Conservation (phyloP, 2,329 filamentous ascomycete species). For the Leptographium lundbergii region DNA sequence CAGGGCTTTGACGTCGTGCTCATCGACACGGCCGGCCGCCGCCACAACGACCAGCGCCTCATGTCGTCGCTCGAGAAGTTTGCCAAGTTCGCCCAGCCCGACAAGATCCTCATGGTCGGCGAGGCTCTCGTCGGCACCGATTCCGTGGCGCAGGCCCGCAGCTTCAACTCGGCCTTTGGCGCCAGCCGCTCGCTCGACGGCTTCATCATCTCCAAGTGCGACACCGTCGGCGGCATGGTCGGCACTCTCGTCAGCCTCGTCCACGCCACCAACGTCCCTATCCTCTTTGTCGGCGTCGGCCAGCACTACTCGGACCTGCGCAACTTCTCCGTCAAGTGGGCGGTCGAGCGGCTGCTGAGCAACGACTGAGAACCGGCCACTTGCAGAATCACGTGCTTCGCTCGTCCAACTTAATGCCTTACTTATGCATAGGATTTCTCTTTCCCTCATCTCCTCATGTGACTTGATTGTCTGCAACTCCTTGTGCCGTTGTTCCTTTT, state of each 20-base stretch:
- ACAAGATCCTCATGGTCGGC: slow-evolving; percentile 96
- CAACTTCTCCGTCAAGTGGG: slow-evolving; percentile 58
- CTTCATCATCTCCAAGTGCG: slow-evolving; percentile 97
- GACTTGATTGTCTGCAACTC: background rate
- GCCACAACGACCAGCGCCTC: slow-evolving; percentile 89
- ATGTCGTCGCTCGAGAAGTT: slow-evolving; percentile 98
- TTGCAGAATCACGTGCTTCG: background rate
- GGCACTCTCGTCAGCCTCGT: slow-evolving; percentile 92
- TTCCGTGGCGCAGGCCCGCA: slow-evolving; percentile 86
- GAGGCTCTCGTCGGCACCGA: slow-evolving; percentile 89
- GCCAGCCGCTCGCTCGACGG: slow-evolving; percentile 70
- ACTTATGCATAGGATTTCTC: background rate
- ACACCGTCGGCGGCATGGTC: slow-evolving; percentile 99
- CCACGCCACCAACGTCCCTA: slow-evolving; percentile 90
- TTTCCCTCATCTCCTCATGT: background rate
- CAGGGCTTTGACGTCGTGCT: slow-evolving; percentile 83
- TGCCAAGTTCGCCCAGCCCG: slow-evolving; percentile 85
- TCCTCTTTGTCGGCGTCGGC: slow-evolving; percentile 74
- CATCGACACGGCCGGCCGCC: slow-evolving; percentile 88
- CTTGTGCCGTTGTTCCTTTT: background rate
- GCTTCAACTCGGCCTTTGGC: slow-evolving; percentile 92
- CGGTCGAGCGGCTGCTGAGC: slow-evolving; percentile 51
- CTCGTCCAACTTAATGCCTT: background rate
- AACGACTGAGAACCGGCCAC: slow-evolving; percentile 21
- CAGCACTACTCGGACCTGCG: slow-evolving; percentile 58